A percentile compares a stretch with the other conserved stretches of the same genome.
phyloP scores from a whole-genome alignment of 306 rosid species.

The Fragaria vesca region DNA sequence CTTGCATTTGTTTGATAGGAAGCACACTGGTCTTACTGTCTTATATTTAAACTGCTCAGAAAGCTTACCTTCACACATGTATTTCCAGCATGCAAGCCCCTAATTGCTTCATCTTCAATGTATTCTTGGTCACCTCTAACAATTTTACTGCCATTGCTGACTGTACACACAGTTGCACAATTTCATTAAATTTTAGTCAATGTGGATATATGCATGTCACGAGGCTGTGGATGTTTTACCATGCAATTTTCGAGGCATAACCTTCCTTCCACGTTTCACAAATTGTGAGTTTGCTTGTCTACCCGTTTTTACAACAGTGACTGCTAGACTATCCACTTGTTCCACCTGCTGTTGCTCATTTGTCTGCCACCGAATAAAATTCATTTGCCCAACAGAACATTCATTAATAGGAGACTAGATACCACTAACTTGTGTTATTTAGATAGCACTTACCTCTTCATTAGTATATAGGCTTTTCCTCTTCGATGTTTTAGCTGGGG shows the following conservation, averaged over 20 bases:
- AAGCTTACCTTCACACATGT: constrained; percentile 9
- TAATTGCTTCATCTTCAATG: not conserved
- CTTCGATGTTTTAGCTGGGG: not conserved
- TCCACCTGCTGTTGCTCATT: not conserved
- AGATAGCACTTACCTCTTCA: constrained; percentile 6
- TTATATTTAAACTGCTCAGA: not conserved
- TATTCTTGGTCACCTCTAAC: not conserved
- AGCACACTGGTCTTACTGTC: not conserved
- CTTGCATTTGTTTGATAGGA: not conserved
- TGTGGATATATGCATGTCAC: not conserved
- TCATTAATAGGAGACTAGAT: constrained; percentile 4
- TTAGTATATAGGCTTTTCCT: not conserved
- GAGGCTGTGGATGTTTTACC: not conserved
- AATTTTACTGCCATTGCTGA: not conserved
- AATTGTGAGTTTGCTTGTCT: not conserved
- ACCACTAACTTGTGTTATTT: not conserved
- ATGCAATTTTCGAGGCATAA: not conserved
- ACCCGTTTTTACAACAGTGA: not conserved
- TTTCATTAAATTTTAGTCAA: not conserved
- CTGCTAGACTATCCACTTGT: not conserved
- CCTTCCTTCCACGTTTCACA: not conserved
- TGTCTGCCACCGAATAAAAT: not conserved
- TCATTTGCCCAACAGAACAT: not conserved
- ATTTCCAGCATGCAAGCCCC: constrained; percentile 7
- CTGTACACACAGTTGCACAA: not conserved